Evolutionary conservation across 2,329 filamentous ascomycete species (phyloP).

Genomic region (Pseudogymnoascus verrucosus): DNA sequence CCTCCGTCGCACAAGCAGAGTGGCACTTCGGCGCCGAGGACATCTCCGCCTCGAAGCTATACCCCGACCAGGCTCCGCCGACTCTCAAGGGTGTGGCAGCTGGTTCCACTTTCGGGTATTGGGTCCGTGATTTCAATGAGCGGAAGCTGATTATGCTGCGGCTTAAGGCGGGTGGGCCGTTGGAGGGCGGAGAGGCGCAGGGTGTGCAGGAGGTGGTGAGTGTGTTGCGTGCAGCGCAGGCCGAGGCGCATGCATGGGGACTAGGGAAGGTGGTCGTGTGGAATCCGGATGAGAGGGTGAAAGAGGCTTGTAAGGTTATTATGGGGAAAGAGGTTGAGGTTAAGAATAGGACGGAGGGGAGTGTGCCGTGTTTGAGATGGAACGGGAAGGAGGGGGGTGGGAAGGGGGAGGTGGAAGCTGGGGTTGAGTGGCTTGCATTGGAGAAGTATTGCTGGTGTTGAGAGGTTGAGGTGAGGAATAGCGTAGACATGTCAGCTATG

Average conservation of each 20-base stretch:
- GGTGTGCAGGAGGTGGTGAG: conserved; percentile 21
- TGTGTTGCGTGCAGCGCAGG: conserved; percentile 29
- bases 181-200: background rate
- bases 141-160: background rate
- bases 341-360: background rate
- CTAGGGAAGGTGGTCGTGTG: conserved; percentile 30
- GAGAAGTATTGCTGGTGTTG: conserved; percentile 2
- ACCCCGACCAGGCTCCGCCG: conserved; percentile 20
- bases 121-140: background rate
- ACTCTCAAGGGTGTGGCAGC: conserved; percentile 16
- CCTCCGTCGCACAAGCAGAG: conserved; percentile 24
- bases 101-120: background rate
- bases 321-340: background rate
- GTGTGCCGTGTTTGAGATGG: background rate
- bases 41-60: background rate
- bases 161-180: background rate
- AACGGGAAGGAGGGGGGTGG: background rate
- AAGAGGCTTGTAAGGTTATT: conserved; percentile 22
- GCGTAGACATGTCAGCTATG: background rate
- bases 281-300: conserved; percentile 30
- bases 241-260: conserved; percentile 27
- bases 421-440: background rate
- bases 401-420: background rate
- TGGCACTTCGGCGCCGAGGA: background rate
- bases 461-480: background rate